Evolutionary conservation across 345 rosid genomes (phyloP).

Genomic region (Corchorus capsularis): DNA sequence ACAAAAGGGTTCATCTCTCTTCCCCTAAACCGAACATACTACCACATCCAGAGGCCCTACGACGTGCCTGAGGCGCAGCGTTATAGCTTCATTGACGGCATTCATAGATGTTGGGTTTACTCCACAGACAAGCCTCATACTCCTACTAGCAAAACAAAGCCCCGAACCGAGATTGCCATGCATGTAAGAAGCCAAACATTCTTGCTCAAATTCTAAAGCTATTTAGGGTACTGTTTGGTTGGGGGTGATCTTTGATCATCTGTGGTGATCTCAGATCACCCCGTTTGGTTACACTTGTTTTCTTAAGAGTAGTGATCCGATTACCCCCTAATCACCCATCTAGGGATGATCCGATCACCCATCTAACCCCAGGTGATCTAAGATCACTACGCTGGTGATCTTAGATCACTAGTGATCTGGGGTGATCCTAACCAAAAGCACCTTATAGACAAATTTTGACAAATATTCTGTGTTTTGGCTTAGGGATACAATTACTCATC

Average conservation of each 20-base stretch:
- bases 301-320: too few relatives aligned
- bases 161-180: constrained; percentile 16
- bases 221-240: too few relatives aligned
- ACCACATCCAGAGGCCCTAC: constrained; percentile 28
- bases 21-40: constrained; percentile 13
- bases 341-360: too few relatives aligned
- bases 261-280: too few relatives aligned
- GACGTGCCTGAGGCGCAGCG: constrained; percentile 8
- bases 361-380: too few relatives aligned
- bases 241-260: too few relatives aligned
- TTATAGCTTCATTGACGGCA: not conserved
- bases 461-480: not conserved
- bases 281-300: too few relatives aligned
- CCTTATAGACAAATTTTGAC: not conserved
- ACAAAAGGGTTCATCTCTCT: constrained; percentile 15
- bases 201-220: not conserved
- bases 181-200: not conserved
- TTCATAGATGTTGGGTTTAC: not conserved
- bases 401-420: too few relatives aligned
- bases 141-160: constrained; percentile 1
- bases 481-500: constrained; percentile 40
- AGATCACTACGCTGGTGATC: too few relatives aligned
- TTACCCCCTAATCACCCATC: too few relatives aligned
- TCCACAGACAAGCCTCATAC: not conserved
- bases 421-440: too few relatives aligned